Evolutionary conservation across 1,284 basidiomycete genomes (phyloP).

Genomic region (Papiliotrema laurentii): DNA sequence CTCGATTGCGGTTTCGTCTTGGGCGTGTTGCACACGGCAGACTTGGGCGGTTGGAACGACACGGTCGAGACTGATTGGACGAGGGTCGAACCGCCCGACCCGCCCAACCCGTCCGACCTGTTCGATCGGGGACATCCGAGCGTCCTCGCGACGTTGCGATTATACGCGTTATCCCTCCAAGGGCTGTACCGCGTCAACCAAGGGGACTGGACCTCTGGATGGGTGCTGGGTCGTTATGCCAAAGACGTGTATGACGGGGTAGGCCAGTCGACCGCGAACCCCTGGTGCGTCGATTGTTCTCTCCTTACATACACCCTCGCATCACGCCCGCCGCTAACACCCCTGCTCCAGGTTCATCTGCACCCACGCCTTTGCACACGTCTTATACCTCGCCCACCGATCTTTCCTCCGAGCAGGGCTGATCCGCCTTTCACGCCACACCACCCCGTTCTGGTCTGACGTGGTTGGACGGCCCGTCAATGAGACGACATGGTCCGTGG

Average conservation of each 20-base stretch:
- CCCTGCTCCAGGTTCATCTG: constrained; percentile 48
- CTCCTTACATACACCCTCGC: not conserved
- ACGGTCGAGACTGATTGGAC: no score
- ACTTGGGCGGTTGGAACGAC: no score
- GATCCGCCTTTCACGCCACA: constrained; percentile 24
- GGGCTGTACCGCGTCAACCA: constrained; percentile 48
- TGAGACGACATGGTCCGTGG: constrained; percentile 3
- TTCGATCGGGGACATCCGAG: constrained; percentile 21
- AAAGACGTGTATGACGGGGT: constrained; percentile 51
- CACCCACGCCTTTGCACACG: constrained; percentile 47
- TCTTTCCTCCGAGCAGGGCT: constrained; percentile 14
- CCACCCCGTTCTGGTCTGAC: constrained; percentile 40
- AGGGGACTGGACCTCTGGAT: constrained; percentile 34
- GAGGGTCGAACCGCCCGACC: no score
- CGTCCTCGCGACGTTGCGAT: constrained; percentile 41
- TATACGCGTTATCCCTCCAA: constrained; percentile 41
- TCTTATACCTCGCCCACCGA: constrained; percentile 37
- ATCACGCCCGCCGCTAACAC: not conserved
- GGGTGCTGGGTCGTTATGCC: constrained; percentile 49
- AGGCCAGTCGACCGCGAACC: constrained; percentile 43
- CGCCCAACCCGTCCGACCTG: not conserved
- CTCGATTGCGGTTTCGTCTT: constrained; percentile 49
- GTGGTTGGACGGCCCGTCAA: constrained; percentile 11
- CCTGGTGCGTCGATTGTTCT: constrained; percentile 36
- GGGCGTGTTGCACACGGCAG: constrained; percentile 44